Evolutionary conservation across 345 rosid species (phyloP), one percentile per base, ranked within the genome.

Genomic region (Euphorbia peplus): DNA sequence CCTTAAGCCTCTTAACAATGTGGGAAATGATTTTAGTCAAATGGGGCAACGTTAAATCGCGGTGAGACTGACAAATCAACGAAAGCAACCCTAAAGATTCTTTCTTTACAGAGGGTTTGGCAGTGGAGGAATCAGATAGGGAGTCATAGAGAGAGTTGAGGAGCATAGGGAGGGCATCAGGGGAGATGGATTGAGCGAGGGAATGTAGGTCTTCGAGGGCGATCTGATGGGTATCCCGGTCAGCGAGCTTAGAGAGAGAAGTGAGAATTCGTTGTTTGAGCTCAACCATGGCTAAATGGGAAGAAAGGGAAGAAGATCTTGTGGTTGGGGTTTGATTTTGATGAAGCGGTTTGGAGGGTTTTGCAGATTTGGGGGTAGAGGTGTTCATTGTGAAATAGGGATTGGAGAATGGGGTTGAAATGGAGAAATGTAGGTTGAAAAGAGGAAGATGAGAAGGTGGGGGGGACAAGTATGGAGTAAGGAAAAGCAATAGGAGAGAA

Each of bases 271-370:
- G 78, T 62, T 95, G 99, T 83, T 95, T 95, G 42, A 83, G 84
- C 71, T 95, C 99, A 22, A 95, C 95, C 98, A 90, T 95, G 54
- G 98, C 98, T 59, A 86, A 82, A 76, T 92, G 97, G 14, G 96
- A 79, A 42, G 97, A 80, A 63, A 88, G 80, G 14, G 98, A 87
- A 11, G 92, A 75, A 35, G 96, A 79, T 72, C 81, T 80, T 4
- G 81, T 58, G 16, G 78, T 71, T 48, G 73, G 82, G n/a, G n/a
- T n/a, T 67, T 67, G 80, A 48, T 44, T 72, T 44, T 67, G 80
- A 35, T 51, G 48, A 1, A 82, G 39, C 25, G 75, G 54, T 16
- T 73, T 65, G 16, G 87, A 37, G 58, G 83, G 75, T 72, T 81
- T 81, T 35, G 78, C 62, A 64, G 87, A 80, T 69, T 82, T 83